Evolutionary conservation across 2,329 filamentous ascomycete genomes (phyloP).

Genomic region (Ophiostoma piceae): DNA sequence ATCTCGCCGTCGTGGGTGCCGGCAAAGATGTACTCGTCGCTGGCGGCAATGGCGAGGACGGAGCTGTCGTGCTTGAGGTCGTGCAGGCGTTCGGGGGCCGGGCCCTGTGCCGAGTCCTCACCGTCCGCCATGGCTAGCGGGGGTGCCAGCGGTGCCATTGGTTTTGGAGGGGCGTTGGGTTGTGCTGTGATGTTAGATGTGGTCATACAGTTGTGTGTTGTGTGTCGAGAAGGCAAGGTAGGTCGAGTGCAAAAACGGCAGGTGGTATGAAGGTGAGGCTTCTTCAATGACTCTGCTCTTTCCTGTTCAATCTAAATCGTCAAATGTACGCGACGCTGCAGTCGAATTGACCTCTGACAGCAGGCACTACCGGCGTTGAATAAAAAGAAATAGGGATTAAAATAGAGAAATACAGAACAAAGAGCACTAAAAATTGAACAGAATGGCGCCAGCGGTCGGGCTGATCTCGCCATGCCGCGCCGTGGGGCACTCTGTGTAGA

Average conservation of each 20-base stretch:
- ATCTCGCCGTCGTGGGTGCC: conserved; percentile 94
- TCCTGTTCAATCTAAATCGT: not conserved
- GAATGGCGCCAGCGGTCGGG: conserved; percentile 20
- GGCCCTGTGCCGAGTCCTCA: conserved; percentile 24
- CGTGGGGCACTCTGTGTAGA: not conserved
- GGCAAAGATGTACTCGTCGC: conserved; percentile 76
- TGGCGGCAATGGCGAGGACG: conserved; percentile 76
- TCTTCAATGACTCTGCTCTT: not conserved
- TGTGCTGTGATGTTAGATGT: not conserved
- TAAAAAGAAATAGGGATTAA: not conserved
- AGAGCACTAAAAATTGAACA: conserved; percentile 8
- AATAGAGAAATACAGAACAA: not conserved
- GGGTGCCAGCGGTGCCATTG: conserved; percentile 28
- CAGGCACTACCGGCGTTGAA: conserved; percentile 5
- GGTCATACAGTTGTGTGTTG: not conserved
- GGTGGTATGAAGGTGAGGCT: not conserved
- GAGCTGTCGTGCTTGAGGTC: conserved; percentile 71
- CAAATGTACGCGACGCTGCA: not conserved
- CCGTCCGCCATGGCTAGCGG: conserved; percentile 25
- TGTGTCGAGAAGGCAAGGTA: not conserved
- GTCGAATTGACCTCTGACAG: not conserved
- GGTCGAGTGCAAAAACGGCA: no score
- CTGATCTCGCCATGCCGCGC: conserved; percentile 22
- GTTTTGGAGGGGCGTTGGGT: not conserved
- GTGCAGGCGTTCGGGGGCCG: conserved; percentile 62